Evolutionary conservation across 441 rosid genomes (phyloP), one percentile per base, ranked within the genome.

Genomic region (Erodium chrysanthum): DNA sequence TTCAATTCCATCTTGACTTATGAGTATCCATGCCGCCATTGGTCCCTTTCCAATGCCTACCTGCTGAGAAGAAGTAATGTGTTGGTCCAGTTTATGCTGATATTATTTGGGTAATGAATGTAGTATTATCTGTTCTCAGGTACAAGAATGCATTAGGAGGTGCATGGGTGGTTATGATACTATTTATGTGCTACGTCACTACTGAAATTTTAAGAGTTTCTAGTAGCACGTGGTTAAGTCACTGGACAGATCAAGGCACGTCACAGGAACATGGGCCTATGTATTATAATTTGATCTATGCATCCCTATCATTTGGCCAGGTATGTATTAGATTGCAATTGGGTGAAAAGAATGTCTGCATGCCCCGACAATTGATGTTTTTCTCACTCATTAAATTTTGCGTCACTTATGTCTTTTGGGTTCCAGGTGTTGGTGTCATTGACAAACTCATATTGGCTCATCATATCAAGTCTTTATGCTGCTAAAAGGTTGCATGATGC

Each of bases 121-220:
- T 23, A 29, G 44, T 67, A 15, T 68, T 31, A 20, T 75, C 68
- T 75, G 52, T 68, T 80, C 66, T 42, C 82, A 96, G 99, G 89
- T 96, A 90, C 75, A 89, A 88, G 83, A 81, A 86, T 80, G 97
- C 99, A 74, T 80, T 96, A 70, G 99, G 99, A 79, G 99, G 98
- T 56, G 73, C 86, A 27, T 89, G 98, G 99, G 96, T 90, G 70
- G 98, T 96, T 67, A 73, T 77, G 77, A 74, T 92, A 22, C 99
- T 96, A 62, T 83, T 96, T 66, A 42, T 74, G 64, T 96, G 98
- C 85, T 92, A 88, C 65, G 50, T 89, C 67, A 23, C 77, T 46
- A 84, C 97, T 35, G 99, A 96, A 88, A 77, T 76, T 70, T 82
- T 96, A 66, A 83, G 99, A 74, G 85, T 96, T 80, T 88, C 92